Evolutionary conservation across 177 flowering plant genomes (phyloP).

Genomic region (Tripterygium wilfordii): DNA sequence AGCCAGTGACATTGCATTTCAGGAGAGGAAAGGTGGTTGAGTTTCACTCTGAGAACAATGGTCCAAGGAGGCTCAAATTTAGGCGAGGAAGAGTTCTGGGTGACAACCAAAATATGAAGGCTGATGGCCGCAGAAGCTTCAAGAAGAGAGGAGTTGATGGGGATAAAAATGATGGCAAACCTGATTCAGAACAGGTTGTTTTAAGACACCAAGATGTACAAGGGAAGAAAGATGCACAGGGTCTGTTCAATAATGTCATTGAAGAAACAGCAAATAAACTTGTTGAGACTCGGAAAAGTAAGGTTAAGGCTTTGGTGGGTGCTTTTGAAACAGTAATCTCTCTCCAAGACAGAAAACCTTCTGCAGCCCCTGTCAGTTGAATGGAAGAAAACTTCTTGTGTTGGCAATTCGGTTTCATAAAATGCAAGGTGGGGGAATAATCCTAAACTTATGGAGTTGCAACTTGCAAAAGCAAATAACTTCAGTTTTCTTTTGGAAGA

Average conservation of each 20-base stretch:
- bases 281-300: conserved; percentile 78
- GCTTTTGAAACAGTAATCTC: conserved; percentile 96
- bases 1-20: conserved; percentile 27
- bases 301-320: conserved; percentile 96
- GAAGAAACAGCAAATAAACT: conserved; percentile 97
- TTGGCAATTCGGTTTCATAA: too few relatives aligned
- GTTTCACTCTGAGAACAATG: conserved; percentile 21
- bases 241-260: conserved; percentile 73
- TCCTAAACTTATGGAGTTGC: conserved; percentile 16
- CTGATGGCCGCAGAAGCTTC: conserved; percentile 26
- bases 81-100: conserved; percentile 31
- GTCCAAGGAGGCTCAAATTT: conserved; percentile 41
- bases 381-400: neutral
- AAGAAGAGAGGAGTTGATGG: conserved; percentile 27
- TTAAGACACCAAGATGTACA: conserved; percentile 67
- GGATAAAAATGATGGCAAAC: conserved; percentile 13
- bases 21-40: conserved; percentile 51
- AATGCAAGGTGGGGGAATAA: too few relatives aligned
- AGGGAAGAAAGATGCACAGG: conserved; percentile 59
- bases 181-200: conserved; percentile 36
- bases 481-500: conserved; percentile 7
- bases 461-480: conserved; percentile 3
- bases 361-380: conserved; percentile 24
- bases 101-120: conserved; percentile 27
- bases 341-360: conserved; percentile 66